Conservation (phyloP, 371 early-diverging fungal genomes). For the Dentiscutata heterogama region DNA sequence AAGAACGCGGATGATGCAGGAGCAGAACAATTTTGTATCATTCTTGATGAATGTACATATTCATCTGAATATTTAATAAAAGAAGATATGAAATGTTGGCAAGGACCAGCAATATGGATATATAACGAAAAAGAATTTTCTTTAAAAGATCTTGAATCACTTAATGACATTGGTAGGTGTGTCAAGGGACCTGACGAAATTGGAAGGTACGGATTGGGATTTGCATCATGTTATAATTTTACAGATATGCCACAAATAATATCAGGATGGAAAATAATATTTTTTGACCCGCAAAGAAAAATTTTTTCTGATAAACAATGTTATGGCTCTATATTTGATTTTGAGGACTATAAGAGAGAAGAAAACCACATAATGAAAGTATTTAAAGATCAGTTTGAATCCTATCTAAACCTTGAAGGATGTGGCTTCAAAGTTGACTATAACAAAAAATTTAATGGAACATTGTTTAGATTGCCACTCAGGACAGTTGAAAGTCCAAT, state of each 20-base stretch:
- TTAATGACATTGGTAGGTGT: constrained; percentile 49
- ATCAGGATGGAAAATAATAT: constrained; percentile 49
- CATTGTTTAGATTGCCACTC: constrained; percentile 53
- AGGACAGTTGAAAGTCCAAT: constrained; percentile 4
- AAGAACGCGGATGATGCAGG: constrained; percentile 54
- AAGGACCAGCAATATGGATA: constrained; percentile 54
- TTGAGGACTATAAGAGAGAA: not conserved
- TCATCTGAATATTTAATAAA: constrained; percentile 45
- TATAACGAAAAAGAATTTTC: constrained; percentile 54
- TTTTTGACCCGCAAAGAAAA: constrained; percentile 49
- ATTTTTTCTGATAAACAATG: constrained; percentile 46
- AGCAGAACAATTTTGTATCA: constrained; percentile 48
- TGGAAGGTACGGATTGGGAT: constrained; percentile 53
- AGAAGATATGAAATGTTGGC: constrained; percentile 49
- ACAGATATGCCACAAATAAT: constrained; percentile 53
- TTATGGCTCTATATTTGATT: constrained; percentile 42
- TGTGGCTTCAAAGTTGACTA: constrained; percentile 20
- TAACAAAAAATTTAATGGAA: constrained; percentile 49
- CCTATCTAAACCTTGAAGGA: constrained; percentile 28
- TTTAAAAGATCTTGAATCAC: constrained; percentile 46
- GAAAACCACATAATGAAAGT: constrained; percentile 34
- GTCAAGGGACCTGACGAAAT: constrained; percentile 50
- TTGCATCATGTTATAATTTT: constrained; percentile 53
- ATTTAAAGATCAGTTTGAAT: constrained; percentile 32
- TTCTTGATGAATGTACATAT: constrained; percentile 43